Evolutionary conservation across 352 stramenopile species (phyloP).

Genomic region (Pythium brachiatum): DNA sequence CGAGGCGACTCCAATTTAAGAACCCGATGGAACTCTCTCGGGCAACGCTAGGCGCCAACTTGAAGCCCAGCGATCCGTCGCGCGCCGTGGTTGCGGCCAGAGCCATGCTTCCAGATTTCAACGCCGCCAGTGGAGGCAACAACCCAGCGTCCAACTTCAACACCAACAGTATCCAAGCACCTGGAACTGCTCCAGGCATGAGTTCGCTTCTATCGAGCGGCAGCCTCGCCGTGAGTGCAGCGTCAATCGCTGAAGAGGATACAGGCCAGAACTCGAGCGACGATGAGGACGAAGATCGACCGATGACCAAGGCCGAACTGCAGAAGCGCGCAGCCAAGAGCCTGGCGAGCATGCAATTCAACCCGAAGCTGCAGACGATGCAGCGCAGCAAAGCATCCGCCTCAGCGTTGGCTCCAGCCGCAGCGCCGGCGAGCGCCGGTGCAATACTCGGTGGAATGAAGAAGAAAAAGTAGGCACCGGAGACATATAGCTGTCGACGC

Average conservation of each 20-base stretch:
- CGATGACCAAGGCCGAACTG: conserved; percentile 61
- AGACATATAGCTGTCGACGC: background rate
- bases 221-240: conserved; percentile 12
- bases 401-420: background rate
- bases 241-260: conserved; percentile 53
- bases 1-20: conserved; percentile 59
- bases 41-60: conserved; percentile 55
- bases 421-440: background rate
- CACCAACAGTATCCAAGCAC: background rate
- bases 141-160: background rate
- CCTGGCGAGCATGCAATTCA: conserved; percentile 46
- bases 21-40: conserved; percentile 54
- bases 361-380: conserved; percentile 37
- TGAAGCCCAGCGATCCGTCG: conserved; percentile 64
- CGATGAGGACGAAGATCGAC: conserved; percentile 60
- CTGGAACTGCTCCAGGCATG: background rate
- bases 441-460: background rate
- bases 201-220: conserved; percentile 19
- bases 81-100: conserved; percentile 48
- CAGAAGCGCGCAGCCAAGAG: conserved; percentile 56
- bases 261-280: conserved; percentile 40
- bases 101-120: conserved; percentile 40
- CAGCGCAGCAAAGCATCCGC: background rate
- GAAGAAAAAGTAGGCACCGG: conserved; percentile 38
- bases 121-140: background rate